A percentile compares a stretch with the other conserved stretches of the same genome.
phyloP scores from a whole-genome alignment of 2,329 filamentous ascomycete species.

The Phaeophleospora eucalypticola region DNA sequence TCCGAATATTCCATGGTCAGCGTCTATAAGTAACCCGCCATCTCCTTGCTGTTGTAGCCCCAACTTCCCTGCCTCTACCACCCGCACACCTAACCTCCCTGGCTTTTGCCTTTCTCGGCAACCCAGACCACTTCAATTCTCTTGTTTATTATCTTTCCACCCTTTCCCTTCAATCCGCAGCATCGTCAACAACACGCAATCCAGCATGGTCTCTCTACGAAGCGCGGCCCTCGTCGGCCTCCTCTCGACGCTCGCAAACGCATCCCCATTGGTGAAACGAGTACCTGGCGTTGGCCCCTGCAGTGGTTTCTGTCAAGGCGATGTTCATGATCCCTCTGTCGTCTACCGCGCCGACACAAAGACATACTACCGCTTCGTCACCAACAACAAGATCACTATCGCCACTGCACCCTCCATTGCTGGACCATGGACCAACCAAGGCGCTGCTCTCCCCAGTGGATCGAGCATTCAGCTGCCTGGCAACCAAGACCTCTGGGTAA shows the following conservation, averaged over 20 bases:
- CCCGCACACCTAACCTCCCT: too few species aligned
- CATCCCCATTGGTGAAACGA: constrained; percentile 13
- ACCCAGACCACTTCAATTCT: too few species aligned
- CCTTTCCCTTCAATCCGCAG: too few species aligned
- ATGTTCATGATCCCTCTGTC: constrained; percentile 18
- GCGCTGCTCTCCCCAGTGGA: constrained; percentile 44
- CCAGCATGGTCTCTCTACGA: too few species aligned
- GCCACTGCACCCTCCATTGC: constrained; percentile 43
- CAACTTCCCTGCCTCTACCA: too few species aligned
- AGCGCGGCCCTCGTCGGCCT: background rate
- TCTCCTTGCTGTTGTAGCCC: too few species aligned
- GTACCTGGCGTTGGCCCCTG: constrained; percentile 14
- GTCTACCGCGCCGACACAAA: constrained; percentile 18
- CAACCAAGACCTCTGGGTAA: constrained; percentile 47
- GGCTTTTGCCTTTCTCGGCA: too few species aligned
- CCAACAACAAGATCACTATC: constrained; percentile 47
- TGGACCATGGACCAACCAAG: constrained; percentile 49
- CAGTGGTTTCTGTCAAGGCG: constrained; percentile 15
- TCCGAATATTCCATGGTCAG: too few species aligned
- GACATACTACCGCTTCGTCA: constrained; percentile 51
- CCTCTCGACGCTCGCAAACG: background rate
- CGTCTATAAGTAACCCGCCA: too few species aligned
- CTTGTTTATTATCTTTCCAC: too few species aligned
- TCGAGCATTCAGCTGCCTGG: constrained; percentile 47
- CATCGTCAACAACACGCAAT: too few species aligned